These are phyloP conservation scores for Coemansia sp. DNA, from an alignment of 192 early-diverging fungal species.

Conservation along the genomic window DNA sequence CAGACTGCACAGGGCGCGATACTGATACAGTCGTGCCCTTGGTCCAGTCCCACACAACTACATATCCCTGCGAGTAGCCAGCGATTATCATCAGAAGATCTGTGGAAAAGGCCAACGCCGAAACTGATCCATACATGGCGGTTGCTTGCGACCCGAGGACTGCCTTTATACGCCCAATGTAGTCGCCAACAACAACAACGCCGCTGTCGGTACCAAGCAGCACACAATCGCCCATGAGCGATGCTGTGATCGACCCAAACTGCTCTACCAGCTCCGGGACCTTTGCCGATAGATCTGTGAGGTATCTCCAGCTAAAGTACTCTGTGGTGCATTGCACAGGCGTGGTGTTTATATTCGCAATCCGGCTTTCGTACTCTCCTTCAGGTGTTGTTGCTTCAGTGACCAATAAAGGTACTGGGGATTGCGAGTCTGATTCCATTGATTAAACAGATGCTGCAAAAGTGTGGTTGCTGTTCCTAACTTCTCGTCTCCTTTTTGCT, in stretches of 20 bases:
- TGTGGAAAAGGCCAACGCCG: conserved; percentile 44
- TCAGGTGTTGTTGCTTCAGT: conserved; percentile 44
- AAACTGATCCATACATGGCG: conserved; percentile 35
- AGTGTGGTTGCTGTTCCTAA: too few species aligned
- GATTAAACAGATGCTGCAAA: neutral
- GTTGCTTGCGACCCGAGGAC: conserved; percentile 18
- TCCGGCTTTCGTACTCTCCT: conserved; percentile 51
- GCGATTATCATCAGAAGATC: conserved; percentile 35
- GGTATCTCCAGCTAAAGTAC: conserved; percentile 51
- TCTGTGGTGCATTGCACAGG: conserved; percentile 41
- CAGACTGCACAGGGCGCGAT: conserved; percentile 34
- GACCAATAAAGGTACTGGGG: conserved; percentile 30
- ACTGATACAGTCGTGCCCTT: conserved; percentile 37
- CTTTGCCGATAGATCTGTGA: conserved; percentile 37
- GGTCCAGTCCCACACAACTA: conserved; percentile 53
- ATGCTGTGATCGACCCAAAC: conserved; percentile 36
- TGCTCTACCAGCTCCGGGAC: conserved; percentile 31
- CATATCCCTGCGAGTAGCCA: conserved; percentile 42
- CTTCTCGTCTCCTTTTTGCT: neutral
- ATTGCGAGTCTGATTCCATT: conserved; percentile 30
- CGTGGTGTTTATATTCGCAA: conserved; percentile 43
- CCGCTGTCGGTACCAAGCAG: conserved; percentile 45
- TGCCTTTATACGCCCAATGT: conserved; percentile 41
- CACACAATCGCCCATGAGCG: conserved; percentile 43
- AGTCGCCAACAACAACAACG: conserved; percentile 34